Percentiles rank a stretch among this genome's conserved stretches.
These are phyloP conservation scores for Mycena amicta DNA, from an alignment of 768 basidiomycete genomes.

Conservation along the genomic window DNA sequence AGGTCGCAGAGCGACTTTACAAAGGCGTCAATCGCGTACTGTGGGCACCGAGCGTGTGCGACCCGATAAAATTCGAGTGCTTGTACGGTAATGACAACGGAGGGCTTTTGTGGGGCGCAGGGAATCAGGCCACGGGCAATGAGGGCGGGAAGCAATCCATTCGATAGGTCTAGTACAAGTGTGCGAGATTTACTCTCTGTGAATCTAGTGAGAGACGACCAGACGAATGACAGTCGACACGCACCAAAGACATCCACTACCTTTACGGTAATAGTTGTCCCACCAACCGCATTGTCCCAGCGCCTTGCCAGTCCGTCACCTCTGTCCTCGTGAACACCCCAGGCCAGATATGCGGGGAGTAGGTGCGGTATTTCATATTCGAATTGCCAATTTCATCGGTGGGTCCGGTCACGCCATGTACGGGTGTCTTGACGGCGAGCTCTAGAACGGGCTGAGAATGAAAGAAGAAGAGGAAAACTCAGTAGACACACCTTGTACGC, in stretches of 20 bases:
- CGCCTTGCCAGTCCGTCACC: too few species aligned
- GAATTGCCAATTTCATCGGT: neutral
- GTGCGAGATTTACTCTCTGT: neutral
- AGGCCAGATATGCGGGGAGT: neutral
- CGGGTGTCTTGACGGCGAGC: neutral
- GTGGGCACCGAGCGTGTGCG: constrained; percentile 9
- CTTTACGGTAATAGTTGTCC: neutral
- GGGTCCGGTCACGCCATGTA: neutral
- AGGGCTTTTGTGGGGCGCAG: constrained; percentile 13
- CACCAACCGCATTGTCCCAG: neutral
- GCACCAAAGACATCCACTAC: neutral
- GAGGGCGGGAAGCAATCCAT: neutral
- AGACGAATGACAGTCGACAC: too few species aligned
- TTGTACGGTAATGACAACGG: constrained; percentile 6
- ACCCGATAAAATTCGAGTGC: constrained; percentile 15
- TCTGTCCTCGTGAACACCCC: neutral
- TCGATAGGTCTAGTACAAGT: neutral
- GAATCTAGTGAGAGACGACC: neutral
- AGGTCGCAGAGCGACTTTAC: constrained; percentile 24
- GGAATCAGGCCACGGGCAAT: constrained; percentile 19
- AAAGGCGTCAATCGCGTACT: constrained; percentile 22
- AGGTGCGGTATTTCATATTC: neutral
- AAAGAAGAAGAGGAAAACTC: too few species aligned
- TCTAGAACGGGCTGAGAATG: neutral
- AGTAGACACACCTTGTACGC: neutral